Percentiles rank a stretch among this genome's conserved stretches.
phyloP scores from a whole-genome alignment of 805 yeast species.

The Clavispora asparagi region DNA sequence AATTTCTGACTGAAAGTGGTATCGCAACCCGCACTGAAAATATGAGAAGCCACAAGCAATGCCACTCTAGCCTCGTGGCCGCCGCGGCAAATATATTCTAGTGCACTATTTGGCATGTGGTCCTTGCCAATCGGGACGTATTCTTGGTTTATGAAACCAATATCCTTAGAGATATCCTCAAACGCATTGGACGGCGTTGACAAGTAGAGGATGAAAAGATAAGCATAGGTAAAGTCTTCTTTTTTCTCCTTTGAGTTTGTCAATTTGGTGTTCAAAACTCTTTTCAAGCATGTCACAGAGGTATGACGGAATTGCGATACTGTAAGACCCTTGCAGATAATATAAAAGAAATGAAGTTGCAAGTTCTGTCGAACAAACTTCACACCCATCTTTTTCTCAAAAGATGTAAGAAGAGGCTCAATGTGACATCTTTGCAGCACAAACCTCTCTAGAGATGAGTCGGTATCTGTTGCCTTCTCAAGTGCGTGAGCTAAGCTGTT shows the following conservation, averaged over 20 bases:
- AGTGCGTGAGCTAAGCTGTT: not conserved
- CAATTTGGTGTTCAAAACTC: constrained; percentile 37
- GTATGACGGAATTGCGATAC: constrained; percentile 50
- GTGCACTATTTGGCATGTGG: constrained; percentile 23
- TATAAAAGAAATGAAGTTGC: constrained; percentile 44
- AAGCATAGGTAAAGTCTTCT: constrained; percentile 3
- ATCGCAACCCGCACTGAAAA: not conserved
- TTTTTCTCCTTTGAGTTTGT: not conserved
- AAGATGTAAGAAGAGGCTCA: constrained; percentile 34
- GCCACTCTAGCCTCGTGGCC: not conserved
- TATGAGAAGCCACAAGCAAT: not conserved
- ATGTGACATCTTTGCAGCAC: constrained; percentile 26
- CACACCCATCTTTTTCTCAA: constrained; percentile 40
- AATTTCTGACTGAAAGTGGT: not conserved
- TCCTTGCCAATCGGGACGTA: constrained; percentile 7
- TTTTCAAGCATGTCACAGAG: constrained; percentile 42
- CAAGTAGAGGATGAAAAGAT: constrained; percentile 31
- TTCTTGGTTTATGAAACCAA: constrained; percentile 14
- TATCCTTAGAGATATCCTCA: constrained; percentile 17
- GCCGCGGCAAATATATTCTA: constrained; percentile 11
- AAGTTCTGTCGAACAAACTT: constrained; percentile 41
- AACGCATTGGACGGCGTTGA: constrained; percentile 22
- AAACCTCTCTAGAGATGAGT: constrained; percentile 19
- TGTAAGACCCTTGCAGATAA: constrained; percentile 53
- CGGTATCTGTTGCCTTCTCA: constrained; percentile 5